phyloP scores from a whole-genome alignment of 257 asterid species.

The Ehretia macrophylla region DNA sequence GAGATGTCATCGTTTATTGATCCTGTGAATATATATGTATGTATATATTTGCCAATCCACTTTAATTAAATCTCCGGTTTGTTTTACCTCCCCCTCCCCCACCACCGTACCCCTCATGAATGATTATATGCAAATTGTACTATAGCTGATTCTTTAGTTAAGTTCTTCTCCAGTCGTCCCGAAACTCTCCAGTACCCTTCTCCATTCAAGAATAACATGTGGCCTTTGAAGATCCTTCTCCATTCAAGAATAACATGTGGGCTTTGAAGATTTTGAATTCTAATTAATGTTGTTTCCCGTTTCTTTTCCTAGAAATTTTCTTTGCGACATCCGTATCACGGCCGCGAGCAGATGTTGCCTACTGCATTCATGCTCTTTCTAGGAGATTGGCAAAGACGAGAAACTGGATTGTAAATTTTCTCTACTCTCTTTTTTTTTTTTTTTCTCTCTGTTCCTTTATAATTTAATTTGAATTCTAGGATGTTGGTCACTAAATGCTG shows the following conservation, averaged over 20 bases:
- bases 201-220: too few species aligned
- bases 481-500: background rate
- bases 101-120: too few species aligned
- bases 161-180: background rate
- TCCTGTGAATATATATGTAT: background rate
- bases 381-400: slow-evolving; percentile 70
- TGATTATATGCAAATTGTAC: too few species aligned
- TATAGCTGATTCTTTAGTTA: background rate
- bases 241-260: too few species aligned
- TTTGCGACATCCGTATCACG: slow-evolving; percentile 53
- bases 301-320: slow-evolving; percentile 47
- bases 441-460: too few species aligned
- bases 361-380: slow-evolving; percentile 79
- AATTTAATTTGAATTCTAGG: background rate
- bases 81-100: too few species aligned
- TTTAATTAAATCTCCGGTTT: too few species aligned
- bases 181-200: background rate
- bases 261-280: background rate
- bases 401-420: slow-evolving; percentile 67
- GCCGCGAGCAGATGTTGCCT: slow-evolving; percentile 91
- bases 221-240: too few species aligned
- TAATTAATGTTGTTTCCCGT: background rate
- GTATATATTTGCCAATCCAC: background rate
- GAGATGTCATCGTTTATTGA: background rate
- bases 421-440: background rate